These are phyloP conservation scores for Pseudomicrostroma phylloplanum DNA, from an alignment of 1,284 basidiomycete species.

Conservation along the genomic window DNA sequence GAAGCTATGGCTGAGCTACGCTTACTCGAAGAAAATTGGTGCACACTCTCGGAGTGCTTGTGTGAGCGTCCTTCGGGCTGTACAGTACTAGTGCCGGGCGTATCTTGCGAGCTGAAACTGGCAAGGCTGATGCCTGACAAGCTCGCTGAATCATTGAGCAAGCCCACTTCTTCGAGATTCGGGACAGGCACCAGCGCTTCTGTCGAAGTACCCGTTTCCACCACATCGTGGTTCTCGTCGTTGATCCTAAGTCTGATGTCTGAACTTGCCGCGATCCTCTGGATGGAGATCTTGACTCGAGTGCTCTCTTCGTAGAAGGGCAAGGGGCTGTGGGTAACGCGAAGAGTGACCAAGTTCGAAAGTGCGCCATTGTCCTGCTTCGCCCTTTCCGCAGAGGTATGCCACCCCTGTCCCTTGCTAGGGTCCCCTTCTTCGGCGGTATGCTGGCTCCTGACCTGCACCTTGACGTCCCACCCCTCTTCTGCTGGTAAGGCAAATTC, in stretches of 20 bases:
- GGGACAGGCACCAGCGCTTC: conserved; percentile 13
- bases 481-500: conserved; percentile 71
- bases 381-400: not conserved
- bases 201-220: conserved; percentile 18
- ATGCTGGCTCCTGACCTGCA: conserved; percentile 58
- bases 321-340: not conserved
- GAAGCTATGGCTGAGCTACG: conserved; percentile 61
- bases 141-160: conserved; percentile 29
- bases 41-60: not conserved
- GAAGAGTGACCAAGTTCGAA: not conserved
- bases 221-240: conserved; percentile 21
- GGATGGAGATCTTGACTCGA: conserved; percentile 25
- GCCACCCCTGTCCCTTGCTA: not conserved
- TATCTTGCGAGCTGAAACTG: not conserved
- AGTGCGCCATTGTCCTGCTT: not conserved
- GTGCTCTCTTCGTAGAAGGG: conserved; percentile 24
- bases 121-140: conserved; percentile 30
- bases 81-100: not conserved
- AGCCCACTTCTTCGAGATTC: not conserved
- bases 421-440: not conserved
- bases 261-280: conserved; percentile 33
- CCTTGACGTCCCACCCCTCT: conserved; percentile 85
- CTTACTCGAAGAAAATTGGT: not conserved
- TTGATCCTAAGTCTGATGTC: conserved; percentile 26
- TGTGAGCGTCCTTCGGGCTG: not conserved